These are phyloP conservation scores for Hemisphaericaspora nanyangensis DNA, from an alignment of 805 yeast species.

Conservation along the genomic window DNA sequence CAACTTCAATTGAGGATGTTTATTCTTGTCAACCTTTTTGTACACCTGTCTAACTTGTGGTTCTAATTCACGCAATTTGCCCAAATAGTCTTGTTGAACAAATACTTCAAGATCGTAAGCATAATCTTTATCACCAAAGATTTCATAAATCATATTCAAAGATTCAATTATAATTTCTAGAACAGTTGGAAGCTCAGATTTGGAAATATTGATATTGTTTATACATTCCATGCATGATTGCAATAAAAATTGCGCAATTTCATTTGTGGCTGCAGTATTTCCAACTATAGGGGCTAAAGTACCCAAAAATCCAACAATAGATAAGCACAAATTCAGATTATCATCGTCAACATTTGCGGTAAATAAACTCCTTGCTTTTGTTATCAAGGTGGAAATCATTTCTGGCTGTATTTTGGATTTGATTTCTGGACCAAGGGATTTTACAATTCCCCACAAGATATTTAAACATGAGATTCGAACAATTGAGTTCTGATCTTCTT, in stretches of 20 bases:
- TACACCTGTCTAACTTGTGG: conserved; percentile 17
- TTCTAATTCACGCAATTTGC: conserved; percentile 22
- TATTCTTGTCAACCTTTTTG: conserved; percentile 39
- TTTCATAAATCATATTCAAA: conserved; percentile 65
- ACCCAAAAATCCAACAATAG: conserved; percentile 52
- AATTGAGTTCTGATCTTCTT: conserved; percentile 15
- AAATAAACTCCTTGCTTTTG: conserved; percentile 6
- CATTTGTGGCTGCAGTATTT: conserved; percentile 40
- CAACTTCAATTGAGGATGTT: conserved; percentile 50
- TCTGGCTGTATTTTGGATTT: conserved; percentile 19
- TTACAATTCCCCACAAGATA: conserved; percentile 36
- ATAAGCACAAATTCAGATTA: conserved; percentile 36
- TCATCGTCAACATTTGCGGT: conserved; percentile 1
- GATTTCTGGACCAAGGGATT: conserved; percentile 33
- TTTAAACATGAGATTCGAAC: conserved; percentile 31
- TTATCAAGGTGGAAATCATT: conserved; percentile 23
- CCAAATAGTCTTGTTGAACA: conserved; percentile 48
- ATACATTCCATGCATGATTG: conserved; percentile 12
- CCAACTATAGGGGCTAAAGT: conserved; percentile 45
- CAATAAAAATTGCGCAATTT: conserved; percentile 44
- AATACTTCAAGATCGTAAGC: conserved; percentile 68
- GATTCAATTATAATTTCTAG: conserved; percentile 52
- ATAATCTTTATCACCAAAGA: conserved; percentile 70
- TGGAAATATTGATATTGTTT: background rate
- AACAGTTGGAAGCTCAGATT: background rate